A percentile compares a stretch with the other conserved stretches of the same genome.
phyloP scores from a whole-genome alignment of 1,139 yeast species.

The Eremothecium coryli region DNA sequence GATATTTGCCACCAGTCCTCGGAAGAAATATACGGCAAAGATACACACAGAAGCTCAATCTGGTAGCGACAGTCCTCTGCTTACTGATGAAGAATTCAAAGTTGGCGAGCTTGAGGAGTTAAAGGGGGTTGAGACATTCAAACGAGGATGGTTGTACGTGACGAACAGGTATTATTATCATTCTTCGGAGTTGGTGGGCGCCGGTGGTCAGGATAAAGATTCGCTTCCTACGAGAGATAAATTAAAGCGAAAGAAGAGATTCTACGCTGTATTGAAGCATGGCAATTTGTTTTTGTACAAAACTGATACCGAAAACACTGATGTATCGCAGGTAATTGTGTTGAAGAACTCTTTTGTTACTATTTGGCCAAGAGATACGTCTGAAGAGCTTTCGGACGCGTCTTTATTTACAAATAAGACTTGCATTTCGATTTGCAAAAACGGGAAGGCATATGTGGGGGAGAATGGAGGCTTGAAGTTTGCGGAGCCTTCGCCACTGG shows the following conservation, averaged over 20 bases:
- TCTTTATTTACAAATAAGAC: constrained; percentile 71
- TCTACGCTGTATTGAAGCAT: constrained; percentile 63
- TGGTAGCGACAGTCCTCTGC: too few species aligned
- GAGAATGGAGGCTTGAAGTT: constrained; percentile 25
- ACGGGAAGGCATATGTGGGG: constrained; percentile 16
- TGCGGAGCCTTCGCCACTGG: constrained; percentile 6
- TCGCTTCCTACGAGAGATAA: constrained; percentile 22
- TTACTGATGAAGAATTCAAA: constrained; percentile 34
- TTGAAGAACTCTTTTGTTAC: constrained; percentile 60
- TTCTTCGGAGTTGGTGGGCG: constrained; percentile 42
- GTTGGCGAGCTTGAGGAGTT: constrained; percentile 58
- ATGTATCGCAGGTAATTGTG: constrained; percentile 71
- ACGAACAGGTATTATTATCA: constrained; percentile 62
- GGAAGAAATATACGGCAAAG: too few species aligned
- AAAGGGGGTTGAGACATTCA: constrained; percentile 55
- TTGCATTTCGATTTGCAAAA: constrained; percentile 61
- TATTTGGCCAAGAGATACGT: constrained; percentile 67
- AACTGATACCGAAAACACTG: constrained; percentile 42
- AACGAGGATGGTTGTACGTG: constrained; percentile 75
- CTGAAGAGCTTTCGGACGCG: constrained; percentile 47
- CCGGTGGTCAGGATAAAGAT: constrained; percentile 11
- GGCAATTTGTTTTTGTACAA: constrained; percentile 78
- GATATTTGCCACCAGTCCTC: too few species aligned
- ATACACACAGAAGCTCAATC: too few species aligned
- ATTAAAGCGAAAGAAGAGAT: constrained; percentile 44